phyloP scores from a whole-genome alignment of 768 basidiomycete genomes.

The Plicaturopsis crispa region DNA sequence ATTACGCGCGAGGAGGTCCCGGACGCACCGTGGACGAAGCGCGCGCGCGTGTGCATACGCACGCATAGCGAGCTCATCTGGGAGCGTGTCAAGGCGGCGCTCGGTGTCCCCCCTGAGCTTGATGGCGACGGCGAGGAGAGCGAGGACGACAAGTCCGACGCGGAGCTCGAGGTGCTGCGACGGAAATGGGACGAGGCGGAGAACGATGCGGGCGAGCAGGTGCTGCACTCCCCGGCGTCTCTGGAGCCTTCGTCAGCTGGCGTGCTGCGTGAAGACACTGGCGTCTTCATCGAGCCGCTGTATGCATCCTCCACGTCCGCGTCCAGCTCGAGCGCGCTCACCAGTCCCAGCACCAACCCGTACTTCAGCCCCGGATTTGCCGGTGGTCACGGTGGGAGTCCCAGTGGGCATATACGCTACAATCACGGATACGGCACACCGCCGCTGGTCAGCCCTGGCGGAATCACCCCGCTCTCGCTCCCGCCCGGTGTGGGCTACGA shows the following conservation, averaged over 20 bases:
- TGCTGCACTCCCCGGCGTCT: slow-evolving; percentile 11
- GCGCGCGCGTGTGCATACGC: slow-evolving; percentile 68
- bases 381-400: no score
- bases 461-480: no score
- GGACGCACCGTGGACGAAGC: slow-evolving; percentile 69
- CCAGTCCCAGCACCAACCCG: no score
- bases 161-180: slow-evolving; percentile 16
- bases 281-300: no score
- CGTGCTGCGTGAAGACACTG: no score
- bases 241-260: no score
- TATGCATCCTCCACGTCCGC: no score
- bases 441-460: no score
- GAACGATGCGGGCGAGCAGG: slow-evolving; percentile 22
- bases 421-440: no score
- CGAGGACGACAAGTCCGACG: slow-evolving; percentile 22
- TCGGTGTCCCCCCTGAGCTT: slow-evolving; percentile 83
- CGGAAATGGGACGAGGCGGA: slow-evolving; percentile 8
- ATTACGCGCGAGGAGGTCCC: slow-evolving; percentile 54
- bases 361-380: no score
- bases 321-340: background rate
- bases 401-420: no score
- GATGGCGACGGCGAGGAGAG: slow-evolving; percentile 45
- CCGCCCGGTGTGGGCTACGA: no score
- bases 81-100: slow-evolving; percentile 83
- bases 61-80: slow-evolving; percentile 80